Evolutionary conservation across 768 basidiomycete species (phyloP), one percentile per base, ranked within the genome.

Genomic region (Psilocybe subaeruginosa): DNA sequence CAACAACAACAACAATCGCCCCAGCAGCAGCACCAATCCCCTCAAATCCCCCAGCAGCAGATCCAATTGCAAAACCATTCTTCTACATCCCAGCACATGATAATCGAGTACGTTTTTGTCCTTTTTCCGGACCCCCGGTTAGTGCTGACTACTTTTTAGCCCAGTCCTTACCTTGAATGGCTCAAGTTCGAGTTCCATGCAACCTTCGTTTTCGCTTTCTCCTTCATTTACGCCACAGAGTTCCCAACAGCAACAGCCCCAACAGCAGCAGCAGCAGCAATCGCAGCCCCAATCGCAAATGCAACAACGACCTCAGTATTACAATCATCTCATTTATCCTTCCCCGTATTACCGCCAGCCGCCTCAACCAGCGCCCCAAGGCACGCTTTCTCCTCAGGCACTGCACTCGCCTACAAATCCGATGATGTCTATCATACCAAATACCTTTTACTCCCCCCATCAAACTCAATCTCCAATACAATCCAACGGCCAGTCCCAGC

Each of bases 341-440:
- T 56, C 61, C 56, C 65, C 56, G 39, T 72, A 72, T 69, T 74
- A 72, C 56, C 72, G 70, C 49, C 77, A 73, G 41, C 76, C 73
- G 64, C 72, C 71, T 8, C 72, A 77, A 30, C 58, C 72, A 11
- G 66, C 73, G 8, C 73, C 77, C n/a, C 89, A 89, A 70, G 77
- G 85, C 64, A 91, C 87, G 3, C 82, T 91, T 37, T 86, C 89
- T 2, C 90, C 90, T 8, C 87, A 88, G 65, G 85, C 84, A 49
- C 80, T 92, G 41, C 89, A 89, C 68, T 79, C 86, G 5, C 82
- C 88, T 1, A 78, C 84, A 30, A 78, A 75, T 72, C 60, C 78
- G 65, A 64, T 84, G 76, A 73, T 85, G 75, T 69, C 71, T 54
- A 65, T 79, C 19, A 56, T 67, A 29, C 74, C 76, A 39, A 68